phyloP scores from a whole-genome alignment of 371 early-diverging fungal species.

The Mycotypha africana region DNA sequence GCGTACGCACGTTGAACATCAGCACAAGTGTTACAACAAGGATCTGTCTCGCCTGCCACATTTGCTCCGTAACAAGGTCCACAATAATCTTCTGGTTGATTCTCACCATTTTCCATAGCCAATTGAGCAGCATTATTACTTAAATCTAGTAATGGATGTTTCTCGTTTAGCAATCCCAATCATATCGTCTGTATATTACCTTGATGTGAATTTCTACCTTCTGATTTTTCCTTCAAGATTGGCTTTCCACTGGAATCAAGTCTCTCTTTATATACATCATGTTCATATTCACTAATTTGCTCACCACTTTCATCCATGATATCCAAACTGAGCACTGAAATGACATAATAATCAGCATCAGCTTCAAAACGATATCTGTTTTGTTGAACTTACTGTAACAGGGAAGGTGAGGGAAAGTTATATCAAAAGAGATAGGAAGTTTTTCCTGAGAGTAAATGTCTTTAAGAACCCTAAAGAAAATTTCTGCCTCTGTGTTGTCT shows the following conservation, averaged over 20 bases:
- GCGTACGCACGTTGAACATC: constrained; percentile 82
- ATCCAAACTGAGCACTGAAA: constrained; percentile 77
- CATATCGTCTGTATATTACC: too few relatives aligned
- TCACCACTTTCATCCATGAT: constrained; percentile 90
- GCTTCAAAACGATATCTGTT: not conserved
- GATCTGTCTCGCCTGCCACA: constrained; percentile 29
- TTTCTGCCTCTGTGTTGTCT: too few relatives aligned
- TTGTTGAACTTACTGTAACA: constrained; percentile 65
- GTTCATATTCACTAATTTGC: constrained; percentile 74
- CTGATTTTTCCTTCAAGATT: constrained; percentile 51
- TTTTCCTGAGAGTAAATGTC: too few relatives aligned
- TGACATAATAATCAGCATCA: not conserved
- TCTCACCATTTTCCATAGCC: constrained; percentile 3
- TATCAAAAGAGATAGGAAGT: constrained; percentile 81
- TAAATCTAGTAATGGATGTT: constrained; percentile 16
- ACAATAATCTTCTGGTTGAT: constrained; percentile 55
- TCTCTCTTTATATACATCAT: constrained; percentile 78
- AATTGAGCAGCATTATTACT: constrained; percentile 14
- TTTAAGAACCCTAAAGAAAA: too few relatives aligned
- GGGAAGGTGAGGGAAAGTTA: constrained; percentile 86
- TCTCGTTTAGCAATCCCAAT: too few relatives aligned
- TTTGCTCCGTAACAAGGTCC: constrained; percentile 88
- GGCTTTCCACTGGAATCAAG: constrained; percentile 63
- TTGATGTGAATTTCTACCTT: constrained; percentile 42
- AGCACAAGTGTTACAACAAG: constrained; percentile 94